Evolutionary conservation across 2,329 filamentous ascomycete genomes (phyloP), one percentile per base, ranked within the genome.

Genomic region (Fonsecaea erecta): DNA sequence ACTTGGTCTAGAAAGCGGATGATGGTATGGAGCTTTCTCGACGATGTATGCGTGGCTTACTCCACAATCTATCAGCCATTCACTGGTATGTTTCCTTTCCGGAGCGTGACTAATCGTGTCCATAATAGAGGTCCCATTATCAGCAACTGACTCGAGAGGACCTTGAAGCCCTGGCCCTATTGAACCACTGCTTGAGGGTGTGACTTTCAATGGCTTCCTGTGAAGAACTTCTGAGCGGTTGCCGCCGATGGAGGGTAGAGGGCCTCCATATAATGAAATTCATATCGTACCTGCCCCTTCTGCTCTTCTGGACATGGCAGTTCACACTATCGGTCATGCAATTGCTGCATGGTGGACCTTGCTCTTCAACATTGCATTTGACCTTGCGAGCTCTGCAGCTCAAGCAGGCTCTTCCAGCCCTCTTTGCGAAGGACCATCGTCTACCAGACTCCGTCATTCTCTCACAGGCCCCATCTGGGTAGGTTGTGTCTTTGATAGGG

Each of bases 371-470:
- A 34, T 63, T 56, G 30, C 60, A 63, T 28, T 43, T 35, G 30
- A 63, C 40, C 53, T 63, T 63, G n/a, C 60, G 53, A 2, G 60
- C 28, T 30, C 60, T 21, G 53, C 60, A 63, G 32, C 32, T 43
- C 32, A 63, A 35, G 30, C 60, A 63, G 16, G 60, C 60, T 11
- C 40, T 48, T 58, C 60, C 60, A 3, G 60, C 60, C 28, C 60
- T 63, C 30, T 37, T 63, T 11, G 60, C 9, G n/a, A 40, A 24
- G 11, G 53, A 43, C 48, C 55, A 58, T 16, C 3, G 8, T 40
- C 18, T 40, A n/a, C 16, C 16, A n/a, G 14, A 8, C 37, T 40
- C 37, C 2, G 37, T 8, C 37, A 40, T 40, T 18, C 37, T 18
- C 14, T 14, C 35, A 37, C 35, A 14, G 11, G 12, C 11, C 11